Base-by-base conservation (phyloP, 352 stramenopile species). In the Globisporangium sylvaticum region DNA sequence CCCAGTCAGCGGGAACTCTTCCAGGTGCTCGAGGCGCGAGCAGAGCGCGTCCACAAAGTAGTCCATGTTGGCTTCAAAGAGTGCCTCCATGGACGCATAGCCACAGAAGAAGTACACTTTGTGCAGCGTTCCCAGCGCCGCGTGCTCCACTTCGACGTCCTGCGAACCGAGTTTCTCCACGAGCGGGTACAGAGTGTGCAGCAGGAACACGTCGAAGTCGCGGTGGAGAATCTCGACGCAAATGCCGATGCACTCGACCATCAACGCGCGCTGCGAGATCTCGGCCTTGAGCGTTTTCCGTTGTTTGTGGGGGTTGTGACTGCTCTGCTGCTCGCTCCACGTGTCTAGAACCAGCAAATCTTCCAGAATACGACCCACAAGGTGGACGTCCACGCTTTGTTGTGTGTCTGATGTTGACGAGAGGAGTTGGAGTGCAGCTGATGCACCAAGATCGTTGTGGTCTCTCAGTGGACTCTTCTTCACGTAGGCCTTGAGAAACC, bases 41-140 rank as follows among this genome's bases (percentile, higher is more conserved):
- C 82, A 91, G 57, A 96, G 70, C 1, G 87, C 75, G 69, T 96
- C 88, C 22, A 95, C 83, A 64, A 96, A 92, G 66, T 96, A 96
- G 69, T 96, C 88, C 84, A 94, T 94, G 58, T 94, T 96, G 59
- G 70, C 69, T 57, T 90, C 78, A 25, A 94, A 89, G 48, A 94
- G 75, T 22, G 69, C 72, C 52, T 91, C 82, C 44, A 92, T 65
- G 7, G 79, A 86, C 8, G 65, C 65, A 31, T 90, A 85, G 18
- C 74, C 80, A 22, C 80, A 85, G 32, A 81, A 78, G 53, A 79
- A 89, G 39, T 83, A 84, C 22, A 96, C 68, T 37, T 86, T 91
- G 24, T 82, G 68, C 15, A 96, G 70, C n/a, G 85, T 77, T 48
- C 76, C 76, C n/a, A 93, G 74, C 20, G 87, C 83, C 14, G 83